These are phyloP conservation scores for Neurospora sublineolata DNA, from an alignment of 495 filamentous ascomycete species.

Conservation along the genomic window DNA sequence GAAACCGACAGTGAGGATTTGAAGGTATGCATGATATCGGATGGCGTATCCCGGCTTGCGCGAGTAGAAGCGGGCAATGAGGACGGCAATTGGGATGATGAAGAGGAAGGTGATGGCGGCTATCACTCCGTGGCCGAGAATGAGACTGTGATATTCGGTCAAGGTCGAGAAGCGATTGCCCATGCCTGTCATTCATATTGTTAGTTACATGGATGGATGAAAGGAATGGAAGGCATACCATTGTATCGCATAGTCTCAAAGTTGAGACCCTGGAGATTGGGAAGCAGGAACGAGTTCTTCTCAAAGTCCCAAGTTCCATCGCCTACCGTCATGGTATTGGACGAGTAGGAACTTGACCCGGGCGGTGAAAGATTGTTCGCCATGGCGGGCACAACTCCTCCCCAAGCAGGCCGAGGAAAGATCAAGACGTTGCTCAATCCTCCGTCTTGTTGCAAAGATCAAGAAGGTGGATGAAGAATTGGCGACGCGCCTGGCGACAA, in stretches of 20 bases:
- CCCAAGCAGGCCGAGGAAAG: conserved; percentile 2
- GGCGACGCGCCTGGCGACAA: background rate
- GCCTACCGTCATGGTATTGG: conserved; percentile 72
- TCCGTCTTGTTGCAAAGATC: background rate
- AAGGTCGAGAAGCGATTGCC: conserved; percentile 74
- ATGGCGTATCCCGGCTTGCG: conserved; percentile 54
- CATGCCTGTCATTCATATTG: conserved; percentile 51
- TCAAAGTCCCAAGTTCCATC: conserved; percentile 85
- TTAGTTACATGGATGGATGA: background rate
- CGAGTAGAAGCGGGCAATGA: conserved; percentile 60
- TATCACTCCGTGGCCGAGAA: conserved; percentile 74
- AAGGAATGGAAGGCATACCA: conserved; percentile 40
- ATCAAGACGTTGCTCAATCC: background rate
- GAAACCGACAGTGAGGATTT: conserved; percentile 65
- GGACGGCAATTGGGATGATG: conserved; percentile 66
- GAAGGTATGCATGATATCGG: conserved; percentile 73
- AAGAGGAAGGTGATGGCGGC: conserved; percentile 81
- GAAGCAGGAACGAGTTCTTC: conserved; percentile 77
- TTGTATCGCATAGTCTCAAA: conserved; percentile 94
- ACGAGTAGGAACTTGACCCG: conserved; percentile 73
- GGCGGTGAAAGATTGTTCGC: conserved; percentile 54
- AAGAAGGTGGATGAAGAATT: background rate
- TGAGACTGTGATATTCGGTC: conserved; percentile 63
- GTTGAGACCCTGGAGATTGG: conserved; percentile 76
- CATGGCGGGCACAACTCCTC: conserved; percentile 30